These are phyloP conservation scores for Solanum piurae DNA, from an alignment of 257 asterid genomes.

Conservation along the genomic window DNA sequence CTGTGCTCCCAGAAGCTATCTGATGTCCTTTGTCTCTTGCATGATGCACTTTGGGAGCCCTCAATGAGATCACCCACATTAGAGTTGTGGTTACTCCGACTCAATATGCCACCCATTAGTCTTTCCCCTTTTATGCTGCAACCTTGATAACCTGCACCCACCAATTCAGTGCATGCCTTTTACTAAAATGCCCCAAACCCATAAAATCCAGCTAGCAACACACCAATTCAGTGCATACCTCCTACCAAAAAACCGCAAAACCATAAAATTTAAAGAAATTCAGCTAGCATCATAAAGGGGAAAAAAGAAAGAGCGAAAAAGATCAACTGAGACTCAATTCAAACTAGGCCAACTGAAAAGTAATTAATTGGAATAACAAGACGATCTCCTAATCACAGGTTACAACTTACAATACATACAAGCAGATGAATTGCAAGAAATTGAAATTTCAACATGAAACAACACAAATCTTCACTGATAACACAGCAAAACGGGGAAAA, in stretches of 20 bases:
- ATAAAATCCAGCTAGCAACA: not conserved
- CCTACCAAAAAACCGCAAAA: not conserved
- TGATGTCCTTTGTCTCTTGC: constrained; percentile 66
- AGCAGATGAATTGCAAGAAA: not conserved
- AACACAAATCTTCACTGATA: not conserved
- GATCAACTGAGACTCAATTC: not conserved
- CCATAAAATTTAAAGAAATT: not conserved
- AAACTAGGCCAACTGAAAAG: not conserved
- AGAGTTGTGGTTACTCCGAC: constrained; percentile 29
- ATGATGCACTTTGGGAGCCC: constrained; percentile 38
- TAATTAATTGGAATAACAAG: not conserved
- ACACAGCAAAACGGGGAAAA: not conserved
- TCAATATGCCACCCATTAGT: constrained; percentile 66
- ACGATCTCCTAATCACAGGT: not conserved
- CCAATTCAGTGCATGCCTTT: constrained; percentile 3
- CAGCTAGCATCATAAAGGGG: not conserved
- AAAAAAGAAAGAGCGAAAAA: not conserved
- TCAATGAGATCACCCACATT: constrained; percentile 25
- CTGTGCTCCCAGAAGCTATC: constrained; percentile 56
- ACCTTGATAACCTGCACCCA: constrained; percentile 3
- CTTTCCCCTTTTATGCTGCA: not conserved
- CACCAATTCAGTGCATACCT: not conserved
- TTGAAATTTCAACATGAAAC: not conserved
- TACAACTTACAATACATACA: not conserved
- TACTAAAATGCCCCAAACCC: not conserved